Percentiles rank a stretch among this genome's conserved stretches.
phyloP scores from a whole-genome alignment of 2,329 filamentous ascomycete genomes.

The Penicillium sp. region DNA sequence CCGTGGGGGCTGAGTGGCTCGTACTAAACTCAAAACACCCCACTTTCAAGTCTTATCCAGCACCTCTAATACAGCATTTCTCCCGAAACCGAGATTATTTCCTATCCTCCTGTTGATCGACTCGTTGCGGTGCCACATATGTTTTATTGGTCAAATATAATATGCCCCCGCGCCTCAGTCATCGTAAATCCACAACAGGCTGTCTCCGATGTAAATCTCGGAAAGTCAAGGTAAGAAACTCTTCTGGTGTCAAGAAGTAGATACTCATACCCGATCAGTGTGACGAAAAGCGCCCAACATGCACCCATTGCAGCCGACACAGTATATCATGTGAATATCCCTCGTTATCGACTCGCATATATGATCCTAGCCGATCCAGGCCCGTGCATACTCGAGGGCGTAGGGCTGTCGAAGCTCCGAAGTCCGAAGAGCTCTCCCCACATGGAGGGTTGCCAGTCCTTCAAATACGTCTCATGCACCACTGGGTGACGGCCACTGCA shows the following conservation, averaged over 20 bases:
- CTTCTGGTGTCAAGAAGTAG: not conserved
- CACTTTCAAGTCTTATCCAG: not conserved
- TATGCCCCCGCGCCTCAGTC: slow-evolving; percentile 18
- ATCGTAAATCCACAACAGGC: slow-evolving; percentile 19
- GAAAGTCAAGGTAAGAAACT: slow-evolving; percentile 18
- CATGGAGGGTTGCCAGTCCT: slow-evolving; percentile 10
- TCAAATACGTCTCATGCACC: slow-evolving; percentile 19
- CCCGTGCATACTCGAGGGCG: not conserved
- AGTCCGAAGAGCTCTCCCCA: slow-evolving; percentile 8
- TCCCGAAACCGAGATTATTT: not conserved
- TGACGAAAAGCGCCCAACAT: slow-evolving; percentile 16
- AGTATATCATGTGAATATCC: slow-evolving; percentile 14
- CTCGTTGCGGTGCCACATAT: not conserved
- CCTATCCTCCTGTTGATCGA: not conserved
- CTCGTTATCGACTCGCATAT: slow-evolving; percentile 7
- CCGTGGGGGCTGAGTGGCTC: not conserved
- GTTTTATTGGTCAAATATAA: not conserved
- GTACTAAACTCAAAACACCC: not conserved
- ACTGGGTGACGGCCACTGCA: slow-evolving; percentile 19
- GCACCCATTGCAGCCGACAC: slow-evolving; percentile 17
- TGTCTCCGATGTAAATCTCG: slow-evolving; percentile 19
- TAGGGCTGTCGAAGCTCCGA: not conserved
- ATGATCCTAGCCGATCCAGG: slow-evolving; percentile 6
- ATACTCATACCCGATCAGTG: slow-evolving; percentile 10
- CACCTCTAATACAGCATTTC: not conserved